Percentiles rank a stretch among this genome's conserved stretches.
phyloP scores from a whole-genome alignment of 148 eudicot genomes.

The Selenicereus undatus region DNA sequence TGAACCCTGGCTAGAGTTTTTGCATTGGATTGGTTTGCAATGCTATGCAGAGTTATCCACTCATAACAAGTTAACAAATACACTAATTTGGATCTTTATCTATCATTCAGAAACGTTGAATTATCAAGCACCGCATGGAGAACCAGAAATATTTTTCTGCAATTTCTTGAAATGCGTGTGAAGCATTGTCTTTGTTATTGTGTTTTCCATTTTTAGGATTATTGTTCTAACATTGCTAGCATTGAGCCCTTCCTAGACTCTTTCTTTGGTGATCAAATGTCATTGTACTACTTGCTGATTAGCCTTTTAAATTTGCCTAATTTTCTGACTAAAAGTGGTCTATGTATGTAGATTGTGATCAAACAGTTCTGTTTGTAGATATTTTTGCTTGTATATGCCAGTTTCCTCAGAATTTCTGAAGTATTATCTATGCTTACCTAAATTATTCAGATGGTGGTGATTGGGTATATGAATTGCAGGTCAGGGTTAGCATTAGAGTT shows the following conservation, averaged over 20 bases:
- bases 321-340: neutral
- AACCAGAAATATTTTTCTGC: neutral
- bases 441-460: neutral
- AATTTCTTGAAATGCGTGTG: too few species aligned
- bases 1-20: neutral
- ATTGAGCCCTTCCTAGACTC: neutral
- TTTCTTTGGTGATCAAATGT: too few species aligned
- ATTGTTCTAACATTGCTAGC: neutral
- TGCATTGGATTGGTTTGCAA: neutral
- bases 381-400: neutral
- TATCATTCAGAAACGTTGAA: neutral
- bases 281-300: neutral
- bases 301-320: neutral
- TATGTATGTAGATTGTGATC: neutral
- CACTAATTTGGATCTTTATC: neutral
- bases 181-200: too few species aligned
- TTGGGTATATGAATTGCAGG: conserved; percentile 39
- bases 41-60: neutral
- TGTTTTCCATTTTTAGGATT: neutral
- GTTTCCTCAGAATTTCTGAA: neutral
- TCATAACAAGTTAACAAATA: too few species aligned
- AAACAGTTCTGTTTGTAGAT: neutral
- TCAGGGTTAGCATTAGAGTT: conserved; percentile 82
- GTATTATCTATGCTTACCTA: neutral
- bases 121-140: neutral